Base-by-base conservation (phyloP, 768 basidiomycete genomes). In the Termitomyces sp. region DNA sequence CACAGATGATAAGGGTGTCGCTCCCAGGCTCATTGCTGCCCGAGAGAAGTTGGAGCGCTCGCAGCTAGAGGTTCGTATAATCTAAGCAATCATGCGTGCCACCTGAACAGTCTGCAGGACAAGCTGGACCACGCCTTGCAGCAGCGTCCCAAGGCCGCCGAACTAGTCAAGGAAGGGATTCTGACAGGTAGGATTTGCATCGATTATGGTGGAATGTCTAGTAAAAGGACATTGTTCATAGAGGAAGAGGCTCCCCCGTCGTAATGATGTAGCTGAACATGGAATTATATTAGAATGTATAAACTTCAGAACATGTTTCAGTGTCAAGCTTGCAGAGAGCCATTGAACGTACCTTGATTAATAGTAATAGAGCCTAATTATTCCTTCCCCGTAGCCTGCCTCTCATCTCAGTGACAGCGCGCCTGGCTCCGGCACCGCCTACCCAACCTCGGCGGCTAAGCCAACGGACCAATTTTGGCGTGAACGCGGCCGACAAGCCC, bases 381-480 rank as follows among this genome's bases (percentile, higher is more conserved):
- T 61, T 63, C 50, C 71, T 67, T 59, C 69, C 77, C 64, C 76
- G 71, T 49, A 84, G 57, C 63, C 74, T 78, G 40, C 81, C 80
- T 51, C 79, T 72, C 77, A 83, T 76, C 63, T 84, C 79, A 28
- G 71, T 65, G 50, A 85, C 86, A 13, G 90, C 92, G 40, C 88
- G 81, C 66, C 76, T 80, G 7, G 89, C 81, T 5, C 91, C 90
- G n/a, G 80, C 84, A 24, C 84, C 77, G 13, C 91, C 89, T 2
- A 85, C 87, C 94, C 94, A 98, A 1, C 95, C 94, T 63, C 88
- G 77, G 39, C 73, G 76, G n/a, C 84, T 79, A 57, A 98, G 75
- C 92, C 92, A 96, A 20, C 82, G 81, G 4, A 97, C 95, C n/a
- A 98, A 73, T 65, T 81, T 82, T 0, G 95, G 95, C 0, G 95